A percentile compares a stretch with the other conserved stretches of the same genome.
Evolutionary conservation across 768 basidiomycete species (phyloP).

Genomic region (Russula compacta): DNA sequence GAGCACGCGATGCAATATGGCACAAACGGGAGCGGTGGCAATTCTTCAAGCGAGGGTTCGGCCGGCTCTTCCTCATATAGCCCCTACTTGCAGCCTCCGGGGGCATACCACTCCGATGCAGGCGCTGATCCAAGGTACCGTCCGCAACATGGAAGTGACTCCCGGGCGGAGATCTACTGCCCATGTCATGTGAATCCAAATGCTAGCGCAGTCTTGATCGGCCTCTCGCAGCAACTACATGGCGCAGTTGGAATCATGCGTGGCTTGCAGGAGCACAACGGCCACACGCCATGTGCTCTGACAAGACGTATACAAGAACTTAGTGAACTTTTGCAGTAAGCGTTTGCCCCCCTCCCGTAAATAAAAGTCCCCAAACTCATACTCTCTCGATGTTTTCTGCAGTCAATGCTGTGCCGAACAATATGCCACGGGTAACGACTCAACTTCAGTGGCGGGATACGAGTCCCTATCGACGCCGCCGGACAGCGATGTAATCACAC

Average conservation of each 20-base stretch:
- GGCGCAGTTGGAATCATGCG: constrained; percentile 13
- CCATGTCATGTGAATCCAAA: constrained; percentile 19
- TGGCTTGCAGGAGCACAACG: constrained; percentile 18
- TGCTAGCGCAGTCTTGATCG: constrained; percentile 10
- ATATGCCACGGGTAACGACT: constrained; percentile 12
- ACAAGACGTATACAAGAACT: constrained; percentile 19
- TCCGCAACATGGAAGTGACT: constrained; percentile 4
- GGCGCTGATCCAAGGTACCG: constrained; percentile 16
- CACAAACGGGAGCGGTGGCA: constrained; percentile 1
- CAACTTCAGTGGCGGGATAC: constrained; percentile 13
- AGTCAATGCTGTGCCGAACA: constrained; percentile 13
- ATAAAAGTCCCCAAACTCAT: neutral
- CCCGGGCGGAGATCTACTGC: constrained; percentile 13
- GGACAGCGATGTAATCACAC: constrained; percentile 21
- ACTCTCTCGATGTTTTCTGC: neutral
- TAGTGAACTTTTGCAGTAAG: constrained; percentile 19
- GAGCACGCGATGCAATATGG: constrained; percentile 11
- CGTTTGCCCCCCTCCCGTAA: neutral
- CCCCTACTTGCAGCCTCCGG: constrained; percentile 19
- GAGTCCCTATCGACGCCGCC: constrained; percentile 19
- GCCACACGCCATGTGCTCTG: constrained; percentile 11
- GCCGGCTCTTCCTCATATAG: constrained; percentile 20
- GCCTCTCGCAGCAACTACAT: constrained; percentile 18
- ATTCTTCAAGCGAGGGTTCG: constrained; percentile 17
- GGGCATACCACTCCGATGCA: constrained; percentile 10